phyloP scores from a whole-genome alignment of 148 eudicot genomes.

The Diospyros lotus region DNA sequence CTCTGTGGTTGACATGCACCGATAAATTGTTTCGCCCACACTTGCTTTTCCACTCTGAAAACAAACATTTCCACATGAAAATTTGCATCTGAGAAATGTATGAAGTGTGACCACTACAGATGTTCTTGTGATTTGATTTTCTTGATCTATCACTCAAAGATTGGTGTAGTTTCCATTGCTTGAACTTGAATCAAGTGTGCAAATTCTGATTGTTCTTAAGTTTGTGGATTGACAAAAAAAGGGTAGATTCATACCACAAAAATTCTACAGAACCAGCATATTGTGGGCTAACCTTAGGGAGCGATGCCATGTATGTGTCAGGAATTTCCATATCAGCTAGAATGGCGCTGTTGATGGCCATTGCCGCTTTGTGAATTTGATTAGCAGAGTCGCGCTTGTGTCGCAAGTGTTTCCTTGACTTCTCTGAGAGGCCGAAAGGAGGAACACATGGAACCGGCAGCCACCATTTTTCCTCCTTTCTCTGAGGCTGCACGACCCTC shows the following conservation, averaged over 20 bases:
- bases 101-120: too few relatives aligned
- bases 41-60: conserved; percentile 83
- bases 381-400: conserved; percentile 67
- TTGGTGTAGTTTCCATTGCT: too few relatives aligned
- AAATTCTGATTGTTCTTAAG: too few relatives aligned
- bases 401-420: conserved; percentile 52
- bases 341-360: conserved; percentile 73
- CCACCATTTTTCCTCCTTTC: conserved; percentile 98
- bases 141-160: too few relatives aligned
- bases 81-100: too few relatives aligned
- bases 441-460: conserved; percentile 83
- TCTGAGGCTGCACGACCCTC: conserved; percentile 42
- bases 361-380: conserved; percentile 95
- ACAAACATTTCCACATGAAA: neutral
- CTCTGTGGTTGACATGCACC: conserved; percentile 59
- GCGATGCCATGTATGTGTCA: conserved; percentile 63
- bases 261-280: neutral
- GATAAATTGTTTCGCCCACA: conserved; percentile 76
- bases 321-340: conserved; percentile 94
- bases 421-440: conserved; percentile 67
- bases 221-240: too few relatives aligned
- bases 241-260: too few relatives aligned
- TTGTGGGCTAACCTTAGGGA: conserved; percentile 70
- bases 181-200: too few relatives aligned
- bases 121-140: too few relatives aligned